phyloP scores from a whole-genome alignment of 495 filamentous ascomycete genomes.

The Xylaria palmicola region DNA sequence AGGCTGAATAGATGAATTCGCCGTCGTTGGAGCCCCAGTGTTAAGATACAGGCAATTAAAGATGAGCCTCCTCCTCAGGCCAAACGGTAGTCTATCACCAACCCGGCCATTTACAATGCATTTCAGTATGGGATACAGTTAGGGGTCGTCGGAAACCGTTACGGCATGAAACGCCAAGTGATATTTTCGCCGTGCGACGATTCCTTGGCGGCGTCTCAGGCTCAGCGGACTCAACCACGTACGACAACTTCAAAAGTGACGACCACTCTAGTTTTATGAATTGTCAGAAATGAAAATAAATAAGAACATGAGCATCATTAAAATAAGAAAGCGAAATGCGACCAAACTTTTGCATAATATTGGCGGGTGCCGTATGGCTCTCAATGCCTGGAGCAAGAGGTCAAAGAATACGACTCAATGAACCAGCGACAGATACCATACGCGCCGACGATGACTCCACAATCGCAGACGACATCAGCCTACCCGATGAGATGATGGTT shows the following conservation, averaged over 20 bases:
- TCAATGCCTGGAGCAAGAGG: neutral
- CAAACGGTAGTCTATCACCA: no score
- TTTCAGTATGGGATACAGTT: neutral
- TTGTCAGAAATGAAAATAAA: neutral
- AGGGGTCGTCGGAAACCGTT: neutral
- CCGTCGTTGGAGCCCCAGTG: no score
- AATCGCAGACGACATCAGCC: constrained; percentile 1
- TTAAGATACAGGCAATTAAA: no score
- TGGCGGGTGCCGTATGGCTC: neutral
- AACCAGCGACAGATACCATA: constrained; percentile 9
- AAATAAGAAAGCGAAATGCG: neutral
- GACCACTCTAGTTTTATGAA: neutral
- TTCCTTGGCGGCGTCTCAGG: constrained; percentile 5
- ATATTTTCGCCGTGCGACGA: neutral
- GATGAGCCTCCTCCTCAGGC: no score
- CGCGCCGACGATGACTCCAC: constrained; percentile 13
- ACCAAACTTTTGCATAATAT: neutral
- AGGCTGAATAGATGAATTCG: no score
- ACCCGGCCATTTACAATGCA: constrained; percentile 19
- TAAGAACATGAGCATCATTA: neutral
- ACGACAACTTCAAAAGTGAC: neutral
- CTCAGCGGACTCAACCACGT: neutral
- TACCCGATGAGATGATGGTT: constrained; percentile 18
- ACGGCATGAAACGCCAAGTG: constrained; percentile 1
- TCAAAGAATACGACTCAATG: constrained; percentile 20